Evolutionary conservation across 495 filamentous ascomycete species (phyloP).

Genomic region (Podospora pseudoanserina): DNA sequence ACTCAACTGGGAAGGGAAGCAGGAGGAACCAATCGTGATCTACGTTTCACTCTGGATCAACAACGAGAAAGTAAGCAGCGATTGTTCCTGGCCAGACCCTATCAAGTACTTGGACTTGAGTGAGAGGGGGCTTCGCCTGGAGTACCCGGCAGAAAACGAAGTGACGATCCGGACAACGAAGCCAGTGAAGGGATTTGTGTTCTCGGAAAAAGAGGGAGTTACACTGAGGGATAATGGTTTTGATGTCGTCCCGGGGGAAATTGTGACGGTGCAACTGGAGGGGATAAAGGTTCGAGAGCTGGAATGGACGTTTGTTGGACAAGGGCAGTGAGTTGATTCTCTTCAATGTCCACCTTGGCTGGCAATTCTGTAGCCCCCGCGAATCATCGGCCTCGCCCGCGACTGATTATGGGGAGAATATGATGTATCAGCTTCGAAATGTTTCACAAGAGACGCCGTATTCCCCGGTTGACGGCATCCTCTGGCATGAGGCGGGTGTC

Average conservation of each 20-base stretch:
- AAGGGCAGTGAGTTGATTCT: neutral
- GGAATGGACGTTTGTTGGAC: conserved; percentile 28
- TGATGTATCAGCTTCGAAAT: neutral
- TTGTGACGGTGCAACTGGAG: conserved; percentile 30
- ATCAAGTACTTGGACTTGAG: conserved; percentile 72
- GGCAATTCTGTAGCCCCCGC: too few relatives aligned
- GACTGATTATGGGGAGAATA: neutral
- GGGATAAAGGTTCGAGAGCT: conserved; percentile 19
- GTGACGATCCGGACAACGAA: conserved; percentile 35
- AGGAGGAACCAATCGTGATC: conserved; percentile 47
- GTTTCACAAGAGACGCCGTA: neutral
- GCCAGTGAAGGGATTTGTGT: conserved; percentile 48
- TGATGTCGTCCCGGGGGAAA: conserved; percentile 44
- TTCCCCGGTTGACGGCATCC: neutral
- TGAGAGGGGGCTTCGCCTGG: conserved; percentile 30
- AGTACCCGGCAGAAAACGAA: neutral
- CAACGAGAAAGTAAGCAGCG: conserved; percentile 52
- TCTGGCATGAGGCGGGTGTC: neutral
- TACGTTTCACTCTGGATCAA: conserved; percentile 44
- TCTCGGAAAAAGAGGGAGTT: conserved; percentile 41
- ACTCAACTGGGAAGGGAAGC: conserved; percentile 43
- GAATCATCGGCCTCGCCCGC: too few relatives aligned
- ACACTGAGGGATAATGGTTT: conserved; percentile 47
- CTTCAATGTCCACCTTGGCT: too few relatives aligned
- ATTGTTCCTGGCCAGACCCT: conserved; percentile 77